Evolutionary conservation across 192 early-diverging fungal species (phyloP), one percentile per base, ranked within the genome.

Genomic region (Coemansia sp.): DNA sequence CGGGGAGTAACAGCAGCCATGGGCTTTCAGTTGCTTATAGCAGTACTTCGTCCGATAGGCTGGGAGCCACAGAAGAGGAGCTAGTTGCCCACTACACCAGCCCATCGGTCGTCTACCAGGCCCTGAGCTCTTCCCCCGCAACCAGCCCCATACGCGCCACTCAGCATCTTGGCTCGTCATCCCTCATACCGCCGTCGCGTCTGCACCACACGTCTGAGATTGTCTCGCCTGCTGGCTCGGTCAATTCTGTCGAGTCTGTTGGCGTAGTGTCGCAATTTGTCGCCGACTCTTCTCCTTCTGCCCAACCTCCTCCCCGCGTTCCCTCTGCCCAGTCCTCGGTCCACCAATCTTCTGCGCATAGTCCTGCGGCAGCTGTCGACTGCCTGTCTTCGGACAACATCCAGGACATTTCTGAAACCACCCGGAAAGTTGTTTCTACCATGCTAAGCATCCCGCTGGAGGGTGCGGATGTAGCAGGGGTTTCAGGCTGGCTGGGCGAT

Each of bases 401-500:
- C 4, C 71, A 71, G 28, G 72, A 74, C 30, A 47, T 80, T 23
- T 58, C 71, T 4, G 77, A 74, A 10, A 74, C 68, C 12, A 68
- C 77, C 3, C 77, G 72, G 8, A 68, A 56, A 38, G 77, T 65
- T 0, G 68, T 80, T 19, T 63, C 71, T 7, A 58, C 77, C 16
- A 62, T 80, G 68, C 34, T 80, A 56, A 70, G 54, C 32, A 67
- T 80, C 32, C 77, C 77, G 10, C 52, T 80, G 58, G 77, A 80
- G 51, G 77, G 77, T 0, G 71, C 68, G 5, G 77, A 80, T 27
- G 77, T 80, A 1, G 54, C 71, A 0, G 77, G 77, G 0, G 77
- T 80, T 16, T 68, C 77, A 0, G 77, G 77, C 4, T 80, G 77
- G 77, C 65, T 80, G 28, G 77, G 77, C 22, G 62, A 74, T 49